A percentile compares a stretch with the other conserved stretches of the same genome.
Conservation (phyloP, 257 asterid species). For the Solanum microdontum region DNA sequence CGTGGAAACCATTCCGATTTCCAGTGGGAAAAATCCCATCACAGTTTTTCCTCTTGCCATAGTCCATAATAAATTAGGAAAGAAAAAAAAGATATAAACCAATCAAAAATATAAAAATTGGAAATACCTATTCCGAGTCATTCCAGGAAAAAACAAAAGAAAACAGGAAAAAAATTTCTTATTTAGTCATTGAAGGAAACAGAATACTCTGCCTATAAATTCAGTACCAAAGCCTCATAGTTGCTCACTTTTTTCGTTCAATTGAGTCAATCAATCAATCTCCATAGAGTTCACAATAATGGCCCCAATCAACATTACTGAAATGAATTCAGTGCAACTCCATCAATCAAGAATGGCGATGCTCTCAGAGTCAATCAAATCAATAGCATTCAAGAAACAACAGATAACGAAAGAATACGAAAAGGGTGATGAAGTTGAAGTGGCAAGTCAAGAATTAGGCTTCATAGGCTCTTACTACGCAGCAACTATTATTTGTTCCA, state of each 20-base stretch:
- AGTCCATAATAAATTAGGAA: not conserved
- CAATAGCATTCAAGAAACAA: not conserved
- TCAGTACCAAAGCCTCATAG: not conserved
- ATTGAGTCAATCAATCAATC: not conserved
- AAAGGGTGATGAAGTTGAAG: not conserved
- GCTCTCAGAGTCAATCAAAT: not conserved
- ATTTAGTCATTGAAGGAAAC: not conserved
- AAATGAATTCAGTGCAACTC: not conserved
- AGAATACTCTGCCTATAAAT: not conserved
- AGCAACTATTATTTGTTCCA: not conserved
- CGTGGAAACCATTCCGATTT: too few relatives aligned
- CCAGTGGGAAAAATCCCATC: not conserved
- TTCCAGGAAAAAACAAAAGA: not conserved
- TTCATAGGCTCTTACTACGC: not conserved
- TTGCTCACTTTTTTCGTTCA: not conserved
- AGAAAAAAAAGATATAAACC: not conserved
- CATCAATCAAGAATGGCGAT: not conserved
- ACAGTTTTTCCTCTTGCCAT: not conserved
- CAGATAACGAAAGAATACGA: not conserved
- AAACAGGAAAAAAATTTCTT: not conserved
- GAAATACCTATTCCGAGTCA: not conserved
- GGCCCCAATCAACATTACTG: not conserved
- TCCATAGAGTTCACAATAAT: not conserved
- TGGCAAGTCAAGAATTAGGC: not conserved
- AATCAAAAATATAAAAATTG: too few relatives aligned